Base-by-base conservation (phyloP, 768 basidiomycete genomes). In the Sarcomyxa edulis region DNA sequence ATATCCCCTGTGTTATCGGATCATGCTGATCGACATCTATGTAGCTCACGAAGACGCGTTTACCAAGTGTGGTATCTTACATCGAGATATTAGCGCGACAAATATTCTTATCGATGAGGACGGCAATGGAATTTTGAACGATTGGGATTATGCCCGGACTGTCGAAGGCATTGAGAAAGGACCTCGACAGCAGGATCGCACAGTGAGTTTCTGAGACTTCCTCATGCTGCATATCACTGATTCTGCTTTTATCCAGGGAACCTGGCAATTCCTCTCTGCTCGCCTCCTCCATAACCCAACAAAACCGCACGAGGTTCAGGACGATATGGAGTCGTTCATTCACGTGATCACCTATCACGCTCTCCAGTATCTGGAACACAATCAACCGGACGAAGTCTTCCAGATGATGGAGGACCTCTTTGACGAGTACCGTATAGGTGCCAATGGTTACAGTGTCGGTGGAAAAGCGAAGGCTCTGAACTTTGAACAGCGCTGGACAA, bases 291-390 rank as follows among this genome's bases (percentile, higher is more conserved):
- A 10, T 18, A 7, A 48, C 8, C 36, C 48, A 7, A 11, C 6
- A 10, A 53, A 52, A 19, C 18, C 29, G 5, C 59, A 60, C 15
- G 32, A 20, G 1, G 40, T 59, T n/a, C 37, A 48, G 15, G 58
- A 62, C 19, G 58, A 64, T 31, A 33, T 63, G 6, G 57, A 63
- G 37, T 62, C 62, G 0, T 60, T 63, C 37, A n/a, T 49, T 23
- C 44, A 53, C 30, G 48, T 54, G 11, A 23, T 55, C 23, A 25
- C 46, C 5, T 54, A 47, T 32, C 27, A 37, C n/a, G 28, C 40
- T 9, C 33, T 50, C 9, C 40, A 40, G 10, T 52, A 46, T 25
- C 15, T 44, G 24, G 15, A 27, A 6, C 53, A 47, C 42, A 45
- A 38, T n/a, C 35, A 35, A 18, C 5, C 35, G 5, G 21, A 20